Percentiles rank a stretch among this genome's conserved stretches.
Conservation (phyloP, 1,284 basidiomycete species). For the Rugosomyces carneus region DNA sequence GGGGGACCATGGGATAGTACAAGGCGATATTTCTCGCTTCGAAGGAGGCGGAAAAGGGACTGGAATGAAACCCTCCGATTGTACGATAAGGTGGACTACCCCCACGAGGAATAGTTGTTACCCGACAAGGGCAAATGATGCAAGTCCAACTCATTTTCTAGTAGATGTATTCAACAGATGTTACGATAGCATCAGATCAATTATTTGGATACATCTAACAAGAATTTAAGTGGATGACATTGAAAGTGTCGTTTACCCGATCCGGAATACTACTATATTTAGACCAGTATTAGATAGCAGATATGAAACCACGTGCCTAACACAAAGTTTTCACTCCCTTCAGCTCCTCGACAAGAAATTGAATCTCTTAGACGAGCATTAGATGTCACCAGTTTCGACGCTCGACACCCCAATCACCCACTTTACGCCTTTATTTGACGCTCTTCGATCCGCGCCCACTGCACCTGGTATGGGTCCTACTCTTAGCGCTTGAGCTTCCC, state of each 20-base stretch:
- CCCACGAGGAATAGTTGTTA: constrained; percentile 35
- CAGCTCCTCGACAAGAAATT: too few relatives aligned
- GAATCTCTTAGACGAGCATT: constrained; percentile 7
- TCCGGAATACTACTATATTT: too few relatives aligned
- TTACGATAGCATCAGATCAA: too few relatives aligned
- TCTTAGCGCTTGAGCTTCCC: constrained; percentile 1
- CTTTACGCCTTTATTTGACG: constrained; percentile 53
- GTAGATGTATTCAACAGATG: too few relatives aligned
- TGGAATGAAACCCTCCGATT: constrained; percentile 81
- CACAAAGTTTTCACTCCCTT: too few relatives aligned
- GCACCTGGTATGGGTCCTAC: constrained; percentile 49
- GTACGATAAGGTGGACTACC: constrained; percentile 76
- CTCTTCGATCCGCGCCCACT: constrained; percentile 64
- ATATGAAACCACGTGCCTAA: too few relatives aligned
- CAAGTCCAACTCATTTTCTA: too few relatives aligned
- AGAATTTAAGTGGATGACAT: too few relatives aligned
- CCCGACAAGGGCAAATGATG: neutral
- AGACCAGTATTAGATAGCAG: too few relatives aligned
- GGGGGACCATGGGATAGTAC: constrained; percentile 60
- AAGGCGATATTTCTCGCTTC: constrained; percentile 72
- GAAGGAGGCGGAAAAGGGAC: constrained; percentile 73
- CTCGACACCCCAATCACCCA: constrained; percentile 35
- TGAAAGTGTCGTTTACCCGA: too few relatives aligned
- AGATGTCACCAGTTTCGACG: constrained; percentile 55
- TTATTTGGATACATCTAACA: too few relatives aligned